Evolutionary conservation across 495 filamentous ascomycete genomes (phyloP), one percentile per base, ranked within the genome.

Genomic region (Aspergillus bertholletiae): DNA sequence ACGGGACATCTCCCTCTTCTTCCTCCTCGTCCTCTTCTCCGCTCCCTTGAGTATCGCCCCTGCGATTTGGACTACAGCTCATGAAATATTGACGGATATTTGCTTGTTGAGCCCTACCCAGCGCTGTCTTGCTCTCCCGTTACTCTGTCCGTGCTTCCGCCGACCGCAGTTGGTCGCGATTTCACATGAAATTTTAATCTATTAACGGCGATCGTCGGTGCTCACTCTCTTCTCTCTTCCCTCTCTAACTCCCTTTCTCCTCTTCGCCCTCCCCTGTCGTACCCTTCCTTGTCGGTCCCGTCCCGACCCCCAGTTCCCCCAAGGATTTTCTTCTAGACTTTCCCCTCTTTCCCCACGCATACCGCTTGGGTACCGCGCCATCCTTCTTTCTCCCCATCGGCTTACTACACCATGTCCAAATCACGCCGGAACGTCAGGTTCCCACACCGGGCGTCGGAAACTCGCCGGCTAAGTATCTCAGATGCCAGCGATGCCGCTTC

Each of bases 351-450:
- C 54, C 65, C 58, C 54, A 44, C 54, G 48, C 57, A 46, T 47
- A 47, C 37, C 52, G 41, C 27, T 21, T 45, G 51, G 51, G 43
- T 58, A 54, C 53, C 35, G 51, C 43, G 7, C 51, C 21, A 50
- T 45, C 24, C 53, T 55, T 41, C 44, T 56, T 46, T 37, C 37
- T 40, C 30, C 47, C 30, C 51, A 49, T 45, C 54, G 46, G 20
- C 54, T 53, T 53, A 55, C 54, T 56, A 34, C 61, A 64, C 62
- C 66, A 90, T 89, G 87, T 80, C 84, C 57, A 88, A 86, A 77
- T 80, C 87, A 56, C 86, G 88, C 66, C 83, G 90, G 63, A 86
- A 85, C 71, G 89, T 96, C 62, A 86, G 90, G 66, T 96, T 96
- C 72, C 83, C 85, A 57, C 85, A 88, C 49, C 59, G 63, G 23